Conservation (phyloP, 2,329 filamentous ascomycete species). For the Colletotrichum gigasporum region DNA sequence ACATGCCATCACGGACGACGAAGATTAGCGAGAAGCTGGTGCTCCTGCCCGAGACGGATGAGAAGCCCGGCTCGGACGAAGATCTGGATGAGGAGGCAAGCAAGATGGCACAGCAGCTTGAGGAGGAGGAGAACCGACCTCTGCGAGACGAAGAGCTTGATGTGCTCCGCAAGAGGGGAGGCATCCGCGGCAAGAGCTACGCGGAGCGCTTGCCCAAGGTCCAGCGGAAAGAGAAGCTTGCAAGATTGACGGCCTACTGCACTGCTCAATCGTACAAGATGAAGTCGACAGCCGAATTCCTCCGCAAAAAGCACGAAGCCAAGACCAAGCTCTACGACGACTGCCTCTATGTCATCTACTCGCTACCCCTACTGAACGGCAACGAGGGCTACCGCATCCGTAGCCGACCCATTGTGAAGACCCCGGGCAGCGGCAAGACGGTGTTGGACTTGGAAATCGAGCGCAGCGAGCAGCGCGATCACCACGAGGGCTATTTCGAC, state of each 20-base stretch:
- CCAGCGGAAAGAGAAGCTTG: slow-evolving; percentile 85
- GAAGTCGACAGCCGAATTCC: slow-evolving; percentile 86
- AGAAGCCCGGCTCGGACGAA: slow-evolving; percentile 61
- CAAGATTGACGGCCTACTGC: slow-evolving; percentile 93
- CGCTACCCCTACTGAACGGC: slow-evolving; percentile 86
- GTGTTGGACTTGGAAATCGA: slow-evolving; percentile 96
- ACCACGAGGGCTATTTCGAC: slow-evolving; percentile 91
- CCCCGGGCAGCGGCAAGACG: slow-evolving; percentile 87
- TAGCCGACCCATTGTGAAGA: slow-evolving; percentile 92
- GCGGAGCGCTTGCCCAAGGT: slow-evolving; percentile 92
- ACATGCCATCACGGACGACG: slow-evolving; percentile 84
- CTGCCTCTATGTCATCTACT: slow-evolving; percentile 95
- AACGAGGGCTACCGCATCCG: slow-evolving; percentile 86
- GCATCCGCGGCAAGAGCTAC: slow-evolving; percentile 82
- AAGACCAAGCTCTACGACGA: slow-evolving; percentile 98
- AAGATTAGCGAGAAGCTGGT: slow-evolving; percentile 99
- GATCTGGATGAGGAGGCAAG: slow-evolving; percentile 59
- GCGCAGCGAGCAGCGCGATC: slow-evolving; percentile 86
- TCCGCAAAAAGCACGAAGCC: slow-evolving; percentile 86
- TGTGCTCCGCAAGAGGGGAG: slow-evolving; percentile 69
- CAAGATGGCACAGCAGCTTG: slow-evolving; percentile 46
- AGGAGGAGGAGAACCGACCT: slow-evolving; percentile 70
- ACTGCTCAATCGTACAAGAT: slow-evolving; percentile 94
- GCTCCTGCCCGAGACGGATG: slow-evolving; percentile 83
- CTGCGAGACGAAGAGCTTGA: slow-evolving; percentile 75